Evolutionary conservation across 2,329 filamentous ascomycete species (phyloP), one percentile per base, ranked within the genome.

Genomic region (Fusarium sp.): DNA sequence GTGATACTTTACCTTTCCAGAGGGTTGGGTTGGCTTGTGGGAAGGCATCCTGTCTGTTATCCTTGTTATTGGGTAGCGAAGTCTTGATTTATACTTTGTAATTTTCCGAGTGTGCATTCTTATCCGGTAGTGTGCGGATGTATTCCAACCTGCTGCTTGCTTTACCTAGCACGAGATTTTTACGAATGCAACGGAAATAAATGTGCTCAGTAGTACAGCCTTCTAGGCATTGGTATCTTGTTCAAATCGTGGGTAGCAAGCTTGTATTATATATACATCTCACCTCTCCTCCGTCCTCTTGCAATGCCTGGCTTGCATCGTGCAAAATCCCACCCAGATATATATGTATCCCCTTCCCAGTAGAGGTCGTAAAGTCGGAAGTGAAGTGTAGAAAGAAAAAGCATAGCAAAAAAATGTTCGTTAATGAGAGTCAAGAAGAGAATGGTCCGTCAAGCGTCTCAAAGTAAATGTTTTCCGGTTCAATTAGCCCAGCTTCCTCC

Each of bases 371-470:
- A 52, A 64, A 49, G 37, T 64, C 33, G 50, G 46, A 64, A 64
- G 49, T 45, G 20, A 55, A 56, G 30, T 56, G 41, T 47, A 52
- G 39, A 63, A 20, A 50, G 32, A 37, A 57, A 40, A 40, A 19
- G 23, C 57, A 23, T 58, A 45, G 48, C 35, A 39, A 35, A 56
- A 37, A 64, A 62, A 64, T 23, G 27, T 49, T 67, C 62, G 30
- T 63, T 39, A 73, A 63, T 33, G 67, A 71, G 51, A 63, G 71
- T 57, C 57, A 52, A 71, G 69, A 70, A 72, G 35, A 56, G 57
- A 71, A 72, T 55, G 58, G 53, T 51, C 50, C 49, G 48, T 66
- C 37, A 64, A 66, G 69, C 59, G 61, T 71, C 64, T 56, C 59
- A 56, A 55, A 55, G 46, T 58, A 58, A 62, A 46, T 59, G 48